Evolutionary conservation across 345 rosid species (phyloP).

Genomic region (Eucalyptus regnans): DNA sequence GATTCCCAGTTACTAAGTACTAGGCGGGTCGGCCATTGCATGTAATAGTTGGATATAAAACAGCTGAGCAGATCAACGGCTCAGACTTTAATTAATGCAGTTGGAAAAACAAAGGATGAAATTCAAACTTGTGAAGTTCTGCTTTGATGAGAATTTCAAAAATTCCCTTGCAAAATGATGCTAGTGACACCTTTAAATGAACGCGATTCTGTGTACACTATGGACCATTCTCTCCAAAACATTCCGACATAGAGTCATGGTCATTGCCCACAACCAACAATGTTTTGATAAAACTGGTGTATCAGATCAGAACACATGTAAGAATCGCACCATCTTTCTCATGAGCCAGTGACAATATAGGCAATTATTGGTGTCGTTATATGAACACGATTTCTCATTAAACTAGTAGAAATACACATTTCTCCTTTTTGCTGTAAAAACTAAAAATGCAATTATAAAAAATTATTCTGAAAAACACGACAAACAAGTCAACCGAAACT

Average conservation of each 20-base stretch:
- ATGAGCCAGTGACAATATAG: too few relatives aligned
- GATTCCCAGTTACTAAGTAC: background rate
- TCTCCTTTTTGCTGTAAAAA: background rate
- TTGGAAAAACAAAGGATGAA: background rate
- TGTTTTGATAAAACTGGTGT: too few relatives aligned
- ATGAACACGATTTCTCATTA: background rate
- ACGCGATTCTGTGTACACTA: too few relatives aligned
- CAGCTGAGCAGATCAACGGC: background rate
- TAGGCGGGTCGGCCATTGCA: background rate
- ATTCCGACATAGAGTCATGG: too few relatives aligned
- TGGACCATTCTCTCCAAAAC: background rate
- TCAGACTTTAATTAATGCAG: background rate
- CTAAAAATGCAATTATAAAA: background rate
- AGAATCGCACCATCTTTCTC: too few relatives aligned
- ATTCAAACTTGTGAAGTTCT: background rate
- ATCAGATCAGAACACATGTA: too few relatives aligned
- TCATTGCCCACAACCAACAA: too few relatives aligned
- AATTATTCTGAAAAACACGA: background rate
- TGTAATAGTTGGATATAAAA: background rate
- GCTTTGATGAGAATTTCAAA: background rate
- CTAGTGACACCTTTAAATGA: background rate
- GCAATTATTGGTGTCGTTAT: background rate
- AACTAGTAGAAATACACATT: background rate
- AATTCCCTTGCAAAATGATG: background rate
- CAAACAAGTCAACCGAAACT: background rate